These are phyloP conservation scores for Plantago elongata DNA, from an alignment of 257 asterid species.

Conservation along the genomic window DNA sequence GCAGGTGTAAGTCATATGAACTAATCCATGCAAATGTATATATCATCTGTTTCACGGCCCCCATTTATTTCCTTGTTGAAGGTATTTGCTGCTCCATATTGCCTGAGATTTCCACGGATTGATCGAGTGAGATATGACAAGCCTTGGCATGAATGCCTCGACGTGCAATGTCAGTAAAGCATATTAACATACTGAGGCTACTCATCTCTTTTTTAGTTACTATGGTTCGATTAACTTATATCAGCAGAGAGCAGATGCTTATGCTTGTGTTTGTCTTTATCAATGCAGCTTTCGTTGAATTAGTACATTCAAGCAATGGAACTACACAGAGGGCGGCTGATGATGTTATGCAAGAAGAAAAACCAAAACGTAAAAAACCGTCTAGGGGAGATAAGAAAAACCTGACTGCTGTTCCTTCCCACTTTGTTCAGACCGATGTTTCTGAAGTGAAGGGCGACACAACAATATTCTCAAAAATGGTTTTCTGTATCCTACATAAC, in stretches of 20 bases:
- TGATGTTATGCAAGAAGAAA: constrained; percentile 40
- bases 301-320: constrained; percentile 94
- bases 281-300: constrained; percentile 76
- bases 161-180: constrained; percentile 72
- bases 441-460: constrained; percentile 80
- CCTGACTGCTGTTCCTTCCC: constrained; percentile 76
- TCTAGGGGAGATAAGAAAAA: constrained; percentile 55
- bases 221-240: constrained; percentile 5
- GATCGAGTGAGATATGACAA: constrained; percentile 91
- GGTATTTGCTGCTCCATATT: constrained; percentile 98
- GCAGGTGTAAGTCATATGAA: constrained; percentile 4
- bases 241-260: background rate
- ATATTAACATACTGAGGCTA: constrained; percentile 17
- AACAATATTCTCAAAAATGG: constrained; percentile 57
- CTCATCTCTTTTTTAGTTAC: constrained; percentile 14
- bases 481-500: constrained; percentile 72
- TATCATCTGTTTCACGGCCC: background rate
- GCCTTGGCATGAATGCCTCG: constrained; percentile 98
- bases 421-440: constrained; percentile 81
- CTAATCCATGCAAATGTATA: background rate
- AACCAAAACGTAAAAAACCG: constrained; percentile 44
- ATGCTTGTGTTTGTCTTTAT: constrained; percentile 12
- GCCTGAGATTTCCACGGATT: constrained; percentile 97
- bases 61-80: constrained; percentile 26
- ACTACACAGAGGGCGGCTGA: constrained; percentile 55